phyloP scores from a whole-genome alignment of 2,329 filamentous ascomycete genomes.

The Camillea tinctor region DNA sequence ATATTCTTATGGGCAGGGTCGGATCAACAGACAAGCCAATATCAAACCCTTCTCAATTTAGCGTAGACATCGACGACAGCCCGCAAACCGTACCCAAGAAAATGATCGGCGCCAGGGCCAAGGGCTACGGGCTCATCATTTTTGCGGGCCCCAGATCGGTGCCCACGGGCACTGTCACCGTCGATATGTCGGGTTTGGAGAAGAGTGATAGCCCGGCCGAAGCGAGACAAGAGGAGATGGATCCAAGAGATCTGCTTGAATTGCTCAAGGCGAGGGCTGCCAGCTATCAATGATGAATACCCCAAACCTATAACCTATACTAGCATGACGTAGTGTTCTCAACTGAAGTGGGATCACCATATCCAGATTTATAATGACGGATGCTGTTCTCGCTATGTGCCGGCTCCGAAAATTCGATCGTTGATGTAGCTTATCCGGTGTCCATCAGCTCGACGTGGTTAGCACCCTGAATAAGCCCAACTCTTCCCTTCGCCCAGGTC shows the following conservation, averaged over 20 bases:
- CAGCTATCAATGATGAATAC: constrained; percentile 43
- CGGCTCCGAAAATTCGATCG: neutral
- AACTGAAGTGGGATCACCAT: neutral
- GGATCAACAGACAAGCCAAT: constrained; percentile 38
- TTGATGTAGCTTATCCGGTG: neutral
- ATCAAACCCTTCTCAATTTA: constrained; percentile 57
- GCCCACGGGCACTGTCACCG: constrained; percentile 53
- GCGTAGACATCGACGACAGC: constrained; percentile 69
- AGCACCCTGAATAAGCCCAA: neutral
- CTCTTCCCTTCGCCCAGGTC: neutral
- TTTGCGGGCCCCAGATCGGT: constrained; percentile 69
- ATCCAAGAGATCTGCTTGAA: constrained; percentile 43
- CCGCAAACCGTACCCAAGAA: constrained; percentile 65
- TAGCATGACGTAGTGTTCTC: neutral
- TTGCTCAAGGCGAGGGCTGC: constrained; percentile 47
- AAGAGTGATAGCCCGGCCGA: constrained; percentile 3
- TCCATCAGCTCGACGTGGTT: neutral
- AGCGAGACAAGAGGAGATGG: constrained; percentile 41
- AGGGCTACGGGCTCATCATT: constrained; percentile 72
- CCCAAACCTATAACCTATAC: neutral
- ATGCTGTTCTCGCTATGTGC: neutral
- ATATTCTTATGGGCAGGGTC: constrained; percentile 50
- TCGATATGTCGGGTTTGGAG: constrained; percentile 39
- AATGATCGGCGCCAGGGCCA: constrained; percentile 66
- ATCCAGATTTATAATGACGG: neutral